phyloP scores from a whole-genome alignment of 495 filamentous ascomycete species.

The Paragyromitra xinjiangensis region DNA sequence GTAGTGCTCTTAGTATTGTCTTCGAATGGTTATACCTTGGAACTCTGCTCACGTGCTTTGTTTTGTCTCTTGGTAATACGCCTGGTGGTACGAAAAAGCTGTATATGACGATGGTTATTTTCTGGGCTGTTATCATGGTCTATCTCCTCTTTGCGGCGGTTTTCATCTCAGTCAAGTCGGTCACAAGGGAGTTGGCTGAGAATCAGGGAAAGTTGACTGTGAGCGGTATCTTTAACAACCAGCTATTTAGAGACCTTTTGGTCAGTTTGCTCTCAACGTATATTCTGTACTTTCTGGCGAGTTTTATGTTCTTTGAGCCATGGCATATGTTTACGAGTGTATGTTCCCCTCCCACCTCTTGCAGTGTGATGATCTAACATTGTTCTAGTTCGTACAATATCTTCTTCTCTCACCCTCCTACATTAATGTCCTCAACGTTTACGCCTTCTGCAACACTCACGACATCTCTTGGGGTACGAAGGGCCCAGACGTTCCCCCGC shows the following conservation, averaged over 20 bases:
- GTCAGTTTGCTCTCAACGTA: slow-evolving; percentile 92
- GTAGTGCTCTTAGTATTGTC: slow-evolving; percentile 81
- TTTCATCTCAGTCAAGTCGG: slow-evolving; percentile 90
- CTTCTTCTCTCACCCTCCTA: slow-evolving; percentile 93
- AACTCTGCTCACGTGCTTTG: slow-evolving; percentile 91
- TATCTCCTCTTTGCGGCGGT: slow-evolving; percentile 94
- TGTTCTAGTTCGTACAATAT: slow-evolving; percentile 83
- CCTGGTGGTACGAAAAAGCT: slow-evolving; percentile 92
- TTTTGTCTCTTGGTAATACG: slow-evolving; percentile 92
- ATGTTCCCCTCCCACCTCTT: slow-evolving; percentile 47
- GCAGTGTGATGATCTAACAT: not conserved
- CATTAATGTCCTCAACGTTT: slow-evolving; percentile 96
- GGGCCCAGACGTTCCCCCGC: slow-evolving; percentile 86
- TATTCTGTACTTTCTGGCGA: slow-evolving; percentile 89
- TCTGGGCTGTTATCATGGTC: slow-evolving; percentile 96
- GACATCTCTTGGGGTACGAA: slow-evolving; percentile 98
- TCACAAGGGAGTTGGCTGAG: slow-evolving; percentile 70
- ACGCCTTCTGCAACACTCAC: slow-evolving; percentile 98
- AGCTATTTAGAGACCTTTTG: slow-evolving; percentile 91
- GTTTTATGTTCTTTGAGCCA: slow-evolving; percentile 95
- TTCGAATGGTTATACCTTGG: slow-evolving; percentile 97
- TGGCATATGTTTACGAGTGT: slow-evolving; percentile 95
- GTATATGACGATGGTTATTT: slow-evolving; percentile 96
- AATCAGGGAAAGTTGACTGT: slow-evolving; percentile 68
- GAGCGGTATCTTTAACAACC: slow-evolving; percentile 79